Base-by-base conservation (phyloP, 495 filamentous ascomycete genomes). In the Tuber umbilicatum region DNA sequence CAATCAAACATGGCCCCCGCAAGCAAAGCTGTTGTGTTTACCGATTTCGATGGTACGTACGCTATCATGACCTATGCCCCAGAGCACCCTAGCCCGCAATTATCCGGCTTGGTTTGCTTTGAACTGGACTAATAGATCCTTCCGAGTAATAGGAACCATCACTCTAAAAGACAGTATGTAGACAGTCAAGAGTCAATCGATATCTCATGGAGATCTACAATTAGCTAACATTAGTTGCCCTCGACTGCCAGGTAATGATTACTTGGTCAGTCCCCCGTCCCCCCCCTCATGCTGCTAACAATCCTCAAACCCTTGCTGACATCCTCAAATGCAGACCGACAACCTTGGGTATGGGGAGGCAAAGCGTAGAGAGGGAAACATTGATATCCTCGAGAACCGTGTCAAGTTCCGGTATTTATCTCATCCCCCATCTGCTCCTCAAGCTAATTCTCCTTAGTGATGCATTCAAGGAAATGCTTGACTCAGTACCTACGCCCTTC, bases 381-480 rank as follows among this genome's bases (percentile, higher is more conserved):
- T 87, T 47, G 91, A 91, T 78, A 90, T 93, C 27, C 88, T 97
- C 12, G 84, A 89, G 35, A 87, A 86, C 73, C 87, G 85, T 16
- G 85, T 88, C 71, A 86, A 87, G 64, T 98, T 98, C 85, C 89
- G 94, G 88, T 90, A 83, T 45, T 84, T 41, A 19, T 27, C 69
- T 21, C 37, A 67, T 45, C 74, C 35, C 75, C 79, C 67, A 21
- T 16, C 35, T 55, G 68, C 69, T 71, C 69, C 43, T 38, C 9
- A 21, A 31, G 41, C 43, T 69, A 69, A 73, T 73, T 67, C 43
- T 35, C 5, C 38, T 9, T 71, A 90, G 90, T 31, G 93, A 95
- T 81, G 87, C 89, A 47, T 98, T 97, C 88, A 87, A 88, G 79
- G 89, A 90, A 72, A 97, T 97, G 94, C 89, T 98, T 81, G 90